phyloP scores from a whole-genome alignment of 208 protist species.

The Herpetomonas samuelpessoai region DNA sequence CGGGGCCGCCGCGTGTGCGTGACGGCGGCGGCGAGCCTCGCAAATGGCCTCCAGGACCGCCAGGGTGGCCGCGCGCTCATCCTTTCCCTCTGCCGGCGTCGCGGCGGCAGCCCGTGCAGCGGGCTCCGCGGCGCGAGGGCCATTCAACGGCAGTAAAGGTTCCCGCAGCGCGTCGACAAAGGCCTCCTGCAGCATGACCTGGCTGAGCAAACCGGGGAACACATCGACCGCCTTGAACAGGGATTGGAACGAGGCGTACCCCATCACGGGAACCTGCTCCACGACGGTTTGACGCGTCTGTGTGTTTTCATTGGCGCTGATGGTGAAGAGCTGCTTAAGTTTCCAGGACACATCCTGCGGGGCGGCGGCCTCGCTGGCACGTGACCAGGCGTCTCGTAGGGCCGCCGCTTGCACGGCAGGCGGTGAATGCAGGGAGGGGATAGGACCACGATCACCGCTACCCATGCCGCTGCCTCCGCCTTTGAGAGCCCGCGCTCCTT shows the following conservation, averaged over 20 bases:
- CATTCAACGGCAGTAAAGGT: slow-evolving; percentile 30
- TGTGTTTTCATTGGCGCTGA: slow-evolving; percentile 20
- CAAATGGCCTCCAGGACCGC: not conserved
- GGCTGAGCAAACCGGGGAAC: slow-evolving; percentile 51
- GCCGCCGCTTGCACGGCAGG: no score
- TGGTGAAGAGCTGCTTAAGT: slow-evolving; percentile 25
- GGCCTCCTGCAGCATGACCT: slow-evolving; percentile 36
- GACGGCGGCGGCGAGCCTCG: not conserved
- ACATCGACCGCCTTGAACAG: slow-evolving; percentile 62
- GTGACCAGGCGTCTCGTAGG: no score
- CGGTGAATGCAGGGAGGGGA: no score
- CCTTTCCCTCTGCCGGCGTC: slow-evolving; percentile 1
- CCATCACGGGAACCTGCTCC: slow-evolving; percentile 23
- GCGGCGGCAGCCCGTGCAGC: not conserved
- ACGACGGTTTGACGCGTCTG: slow-evolving; percentile 17
- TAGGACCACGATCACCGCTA: no score
- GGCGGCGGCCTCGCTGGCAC: not conserved
- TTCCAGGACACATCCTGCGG: slow-evolving; percentile 36
- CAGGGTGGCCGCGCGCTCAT: not conserved
- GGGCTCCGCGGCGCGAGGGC: not conserved
- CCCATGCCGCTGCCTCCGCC: no score
- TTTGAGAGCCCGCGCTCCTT: not conserved
- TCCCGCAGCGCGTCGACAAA: slow-evolving; percentile 51
- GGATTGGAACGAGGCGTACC: slow-evolving; percentile 41
- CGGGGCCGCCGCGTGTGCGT: not conserved